Evolutionary conservation across 2,329 filamentous ascomycete species (phyloP).

Genomic region (Mycosphaerella sp.): DNA sequence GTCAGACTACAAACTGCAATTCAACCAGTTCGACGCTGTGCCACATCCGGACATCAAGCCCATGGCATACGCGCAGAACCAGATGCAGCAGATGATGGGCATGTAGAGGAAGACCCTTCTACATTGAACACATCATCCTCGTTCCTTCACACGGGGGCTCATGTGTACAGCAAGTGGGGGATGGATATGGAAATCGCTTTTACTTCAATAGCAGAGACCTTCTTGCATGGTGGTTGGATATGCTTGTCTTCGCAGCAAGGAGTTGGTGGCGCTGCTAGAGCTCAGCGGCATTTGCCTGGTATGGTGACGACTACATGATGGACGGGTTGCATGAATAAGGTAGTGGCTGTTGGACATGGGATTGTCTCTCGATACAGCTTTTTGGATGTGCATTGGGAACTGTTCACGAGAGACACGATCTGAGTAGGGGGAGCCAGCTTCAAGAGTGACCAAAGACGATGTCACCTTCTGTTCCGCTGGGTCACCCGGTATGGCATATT

Average conservation of each 20-base stretch:
- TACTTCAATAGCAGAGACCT: too few relatives aligned
- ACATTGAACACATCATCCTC: background rate
- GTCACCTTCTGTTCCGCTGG: too few relatives aligned
- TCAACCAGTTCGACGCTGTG: conserved; percentile 91
- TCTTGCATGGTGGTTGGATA: conserved; percentile 1
- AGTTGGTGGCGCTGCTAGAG: background rate
- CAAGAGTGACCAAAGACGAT: background rate
- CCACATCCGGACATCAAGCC: conserved; percentile 93
- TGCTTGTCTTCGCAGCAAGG: conserved; percentile 2
- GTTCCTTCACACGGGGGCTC: too few relatives aligned
- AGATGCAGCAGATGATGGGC: conserved; percentile 65
- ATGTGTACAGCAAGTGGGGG: background rate
- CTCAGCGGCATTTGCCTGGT: background rate
- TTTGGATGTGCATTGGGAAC: background rate
- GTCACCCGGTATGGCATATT: too few relatives aligned
- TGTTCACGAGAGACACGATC: background rate
- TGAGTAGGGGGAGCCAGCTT: background rate
- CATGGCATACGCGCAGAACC: conserved; percentile 85
- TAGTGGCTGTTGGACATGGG: background rate
- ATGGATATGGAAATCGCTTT: background rate
- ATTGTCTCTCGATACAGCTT: background rate
- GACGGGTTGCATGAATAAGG: background rate
- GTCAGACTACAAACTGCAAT: conserved; percentile 83
- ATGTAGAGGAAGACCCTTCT: conserved; percentile 18
- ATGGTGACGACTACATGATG: background rate